phyloP scores from a whole-genome alignment of 73 alveolate genomes.

The Paraurostyla sp. region DNA sequence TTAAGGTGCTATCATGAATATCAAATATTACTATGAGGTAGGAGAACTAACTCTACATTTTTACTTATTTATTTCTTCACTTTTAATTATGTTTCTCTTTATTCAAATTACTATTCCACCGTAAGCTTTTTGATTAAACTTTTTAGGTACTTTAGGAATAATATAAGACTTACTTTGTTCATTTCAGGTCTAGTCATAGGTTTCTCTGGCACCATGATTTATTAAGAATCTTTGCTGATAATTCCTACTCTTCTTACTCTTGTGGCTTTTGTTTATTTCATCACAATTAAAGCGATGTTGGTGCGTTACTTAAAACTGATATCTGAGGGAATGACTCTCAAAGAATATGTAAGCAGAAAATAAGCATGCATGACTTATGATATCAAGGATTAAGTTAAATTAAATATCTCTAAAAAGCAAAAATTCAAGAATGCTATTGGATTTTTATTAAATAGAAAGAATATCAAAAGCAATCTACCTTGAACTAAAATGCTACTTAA shows the following conservation, averaged over 20 bases:
- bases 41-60: background rate
- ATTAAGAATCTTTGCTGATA: background rate
- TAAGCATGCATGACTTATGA: background rate
- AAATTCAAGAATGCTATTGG: background rate
- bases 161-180: background rate
- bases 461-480: background rate
- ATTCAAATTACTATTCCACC: background rate
- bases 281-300: background rate
- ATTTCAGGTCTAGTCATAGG: background rate
- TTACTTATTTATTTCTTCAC: background rate
- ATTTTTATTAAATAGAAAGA: background rate
- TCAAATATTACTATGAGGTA: background rate
- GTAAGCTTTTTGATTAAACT: background rate
- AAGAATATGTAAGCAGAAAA: background rate
- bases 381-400: background rate
- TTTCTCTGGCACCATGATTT: background rate
- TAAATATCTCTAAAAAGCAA: background rate
- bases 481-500: too few relatives aligned
- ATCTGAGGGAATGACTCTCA: conserved; percentile 5
- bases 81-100: background rate
- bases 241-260: background rate
- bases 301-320: background rate
- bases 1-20: background rate
- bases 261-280: background rate
- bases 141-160: background rate